Evolutionary conservation across 1,284 basidiomycete species (phyloP), one percentile per base, ranked within the genome.

Genomic region (Apiotrichum domesticum): DNA sequence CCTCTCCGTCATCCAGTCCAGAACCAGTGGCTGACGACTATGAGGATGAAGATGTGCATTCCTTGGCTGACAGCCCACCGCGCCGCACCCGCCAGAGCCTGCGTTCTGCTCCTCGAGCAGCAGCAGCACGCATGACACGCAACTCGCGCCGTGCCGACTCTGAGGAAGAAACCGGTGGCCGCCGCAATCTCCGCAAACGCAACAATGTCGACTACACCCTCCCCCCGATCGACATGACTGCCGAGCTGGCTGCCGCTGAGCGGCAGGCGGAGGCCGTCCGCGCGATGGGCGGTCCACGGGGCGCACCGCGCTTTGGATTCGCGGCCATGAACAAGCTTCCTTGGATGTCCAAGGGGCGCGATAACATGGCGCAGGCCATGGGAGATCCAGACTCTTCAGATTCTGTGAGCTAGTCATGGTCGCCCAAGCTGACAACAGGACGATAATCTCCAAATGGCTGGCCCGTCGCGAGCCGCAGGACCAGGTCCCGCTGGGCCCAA

Each of bases 401-500:
- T 57, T 75, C 73, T 34, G 73, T 71, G 54, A 59, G 29, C 65
- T 64, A 3, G 43, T 2, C 13, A 21, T 21, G 21, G 21, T 21
- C 21, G 21, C 5, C 49, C 4, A 42, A 45, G 13, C 35, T 39
- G 37, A 39, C 37, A 39, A 39, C 21, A 48, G 56, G 51, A 59
- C 21, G 44, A 44, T 47, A 55, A 54, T 35, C 39, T 58, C 6
- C 50, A 47, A 11, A 40, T 46, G 29, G 48, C 48, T 11, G 41
- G 46, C 15, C 54, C 51, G 6, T 54, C 49, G n/a, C 49, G 49
- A 0, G 49, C 41, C 6, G 56, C 43, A 9, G 35, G 37, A 33
- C 46, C 42, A 9, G 66, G 59, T 85, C 4, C 89, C 90, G 65
- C 78, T 90, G 29, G 90, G 88, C 51, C 94, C 42, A 84, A 85